Evolutionary conservation across 441 rosid genomes (phyloP), one percentile per base, ranked within the genome.

Genomic region (Euphorbia schlechtendalii): DNA sequence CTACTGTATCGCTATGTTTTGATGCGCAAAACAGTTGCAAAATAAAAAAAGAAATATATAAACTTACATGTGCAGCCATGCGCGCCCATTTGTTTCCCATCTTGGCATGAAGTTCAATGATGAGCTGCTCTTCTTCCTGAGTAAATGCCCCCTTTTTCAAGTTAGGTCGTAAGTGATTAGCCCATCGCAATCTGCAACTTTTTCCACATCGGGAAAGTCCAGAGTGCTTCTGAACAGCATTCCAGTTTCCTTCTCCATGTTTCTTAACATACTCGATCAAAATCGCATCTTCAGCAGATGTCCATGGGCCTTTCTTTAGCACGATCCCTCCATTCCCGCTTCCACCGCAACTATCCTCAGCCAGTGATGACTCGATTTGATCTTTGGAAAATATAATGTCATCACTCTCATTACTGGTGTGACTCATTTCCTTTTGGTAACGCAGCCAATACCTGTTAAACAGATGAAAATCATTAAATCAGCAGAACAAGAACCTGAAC

Each of bases 61-160:
- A 11, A 76, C 96, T 77, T 81, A 94, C 99, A 81, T 89, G 89
- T 59, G 96, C 97, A 74, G 99, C 97, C 92, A 95, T 91, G 51
- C 86, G 94, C 34, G 99, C 98, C 99, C 99, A 95, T 80, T 95
- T 95, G 82, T 95, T 95, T 67, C 99, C 99, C 90, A 95, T 84
- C 76, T 88, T 84, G 65, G 91, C 85, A 71, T 91, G 99, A 74
- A 95, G 89, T 69, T 91, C 89, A 70, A 89, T 80, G 59, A 95
- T 95, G 69, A 83, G 81, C 64, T 78, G 88, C 66, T 95, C 98
- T 76, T 95, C 99, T 58, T 89, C 93, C 43, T 69, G 89, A 65
- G 97, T 88, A 82, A 95, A 95, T 20, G 98, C 86, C 61, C 98
- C 98, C 80, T 95, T 95, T 87, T 89, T 95, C 80, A 95, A 76